Evolutionary conservation across 257 asterid genomes (phyloP).

Genomic region (Leonotis leonurus): DNA sequence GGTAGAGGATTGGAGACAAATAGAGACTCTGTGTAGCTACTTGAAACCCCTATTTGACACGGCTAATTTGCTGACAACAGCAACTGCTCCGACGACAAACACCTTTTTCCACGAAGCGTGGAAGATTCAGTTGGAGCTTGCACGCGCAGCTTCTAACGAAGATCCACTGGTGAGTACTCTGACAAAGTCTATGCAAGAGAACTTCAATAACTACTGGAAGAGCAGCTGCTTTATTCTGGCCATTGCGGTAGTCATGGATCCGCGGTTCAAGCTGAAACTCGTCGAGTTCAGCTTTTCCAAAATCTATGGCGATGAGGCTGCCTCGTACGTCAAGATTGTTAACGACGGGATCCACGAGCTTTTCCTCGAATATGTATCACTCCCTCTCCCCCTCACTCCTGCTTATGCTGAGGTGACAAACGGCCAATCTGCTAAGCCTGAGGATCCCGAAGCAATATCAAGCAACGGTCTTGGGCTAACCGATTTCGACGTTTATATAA

Average conservation of each 20-base stretch:
- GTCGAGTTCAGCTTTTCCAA: constrained; percentile 84
- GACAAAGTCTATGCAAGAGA: constrained; percentile 69
- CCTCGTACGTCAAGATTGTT: constrained; percentile 49
- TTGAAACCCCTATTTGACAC: constrained; percentile 76
- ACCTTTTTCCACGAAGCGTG: constrained; percentile 91
- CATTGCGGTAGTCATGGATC: constrained; percentile 93
- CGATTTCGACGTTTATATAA: constrained; percentile 74
- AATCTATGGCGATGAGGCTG: constrained; percentile 67
- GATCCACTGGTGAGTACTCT: constrained; percentile 54
- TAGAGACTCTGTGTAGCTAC: constrained; percentile 54
- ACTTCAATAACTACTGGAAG: constrained; percentile 75
- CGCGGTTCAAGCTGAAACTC: constrained; percentile 89
- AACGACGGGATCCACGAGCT: constrained; percentile 89
- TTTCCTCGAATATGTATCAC: constrained; percentile 65
- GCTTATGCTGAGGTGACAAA: constrained; percentile 49
- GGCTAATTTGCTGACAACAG: constrained; percentile 49
- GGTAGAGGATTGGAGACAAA: constrained; percentile 62
- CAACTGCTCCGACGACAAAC: constrained; percentile 62
- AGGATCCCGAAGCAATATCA: constrained; percentile 40
- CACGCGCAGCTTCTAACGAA: constrained; percentile 60
- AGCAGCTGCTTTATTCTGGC: constrained; percentile 74
- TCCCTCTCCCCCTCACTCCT: constrained; percentile 55
- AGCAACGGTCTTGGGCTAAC: constrained; percentile 63
- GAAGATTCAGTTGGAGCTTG: constrained; percentile 86
- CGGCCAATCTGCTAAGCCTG: constrained; percentile 33